These are phyloP conservation scores for Cornus florida DNA, from an alignment of 148 eudicot species.

Conservation along the genomic window DNA sequence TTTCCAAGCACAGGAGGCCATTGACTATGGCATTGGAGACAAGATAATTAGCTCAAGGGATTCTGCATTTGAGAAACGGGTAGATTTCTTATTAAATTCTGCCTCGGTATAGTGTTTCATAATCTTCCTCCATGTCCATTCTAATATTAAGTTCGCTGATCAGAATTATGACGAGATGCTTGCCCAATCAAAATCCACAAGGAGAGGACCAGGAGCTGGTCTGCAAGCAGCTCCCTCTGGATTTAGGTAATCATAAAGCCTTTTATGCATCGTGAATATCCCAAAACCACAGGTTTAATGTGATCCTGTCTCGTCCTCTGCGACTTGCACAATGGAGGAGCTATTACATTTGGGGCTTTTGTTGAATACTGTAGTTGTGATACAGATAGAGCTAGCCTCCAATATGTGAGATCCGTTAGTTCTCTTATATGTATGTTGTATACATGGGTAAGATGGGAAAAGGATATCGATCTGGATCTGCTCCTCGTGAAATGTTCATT, in stretches of 20 bases:
- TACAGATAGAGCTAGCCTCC: neutral
- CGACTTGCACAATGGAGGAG: neutral
- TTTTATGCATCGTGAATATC: neutral
- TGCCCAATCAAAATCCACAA: slow-evolving; percentile 58
- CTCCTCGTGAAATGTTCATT: neutral
- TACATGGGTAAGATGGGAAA: neutral
- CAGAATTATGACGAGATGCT: slow-evolving; percentile 73
- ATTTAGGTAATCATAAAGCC: slow-evolving; percentile 33
- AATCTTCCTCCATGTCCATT: neutral
- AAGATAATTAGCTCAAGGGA: slow-evolving; percentile 59
- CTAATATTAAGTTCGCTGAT: neutral
- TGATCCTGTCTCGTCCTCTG: neutral
- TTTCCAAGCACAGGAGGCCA: slow-evolving; percentile 71
- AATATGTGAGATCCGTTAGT: neutral
- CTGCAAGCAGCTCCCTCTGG: slow-evolving; percentile 67
- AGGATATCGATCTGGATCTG: neutral
- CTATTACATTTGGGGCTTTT: neutral
- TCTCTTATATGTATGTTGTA: neutral
- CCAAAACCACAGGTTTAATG: neutral
- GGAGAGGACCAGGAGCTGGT: slow-evolving; percentile 46
- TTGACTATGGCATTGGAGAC: slow-evolving; percentile 88
- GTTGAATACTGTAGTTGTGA: neutral
- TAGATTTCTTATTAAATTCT: slow-evolving; percentile 9
- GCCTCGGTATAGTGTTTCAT: neutral
- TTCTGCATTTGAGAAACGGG: slow-evolving; percentile 58